phyloP scores from a whole-genome alignment of 1,139 yeast genomes.

The Debaryomyces nepalensis region DNA sequence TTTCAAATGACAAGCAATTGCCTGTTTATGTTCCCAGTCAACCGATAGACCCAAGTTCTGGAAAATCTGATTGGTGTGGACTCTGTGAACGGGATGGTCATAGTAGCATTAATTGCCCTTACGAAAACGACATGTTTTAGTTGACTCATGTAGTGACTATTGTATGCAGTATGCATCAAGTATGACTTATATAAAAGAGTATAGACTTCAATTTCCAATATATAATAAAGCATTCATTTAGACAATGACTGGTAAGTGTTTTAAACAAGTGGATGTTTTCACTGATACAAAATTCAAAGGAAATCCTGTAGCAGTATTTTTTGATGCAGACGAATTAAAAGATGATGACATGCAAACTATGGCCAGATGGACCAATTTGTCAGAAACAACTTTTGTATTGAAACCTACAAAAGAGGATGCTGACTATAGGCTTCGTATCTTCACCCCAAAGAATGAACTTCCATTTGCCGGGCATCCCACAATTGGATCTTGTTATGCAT shows the following conservation, averaged over 20 bases:
- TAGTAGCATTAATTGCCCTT: slow-evolving; percentile 85
- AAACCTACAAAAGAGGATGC: slow-evolving; percentile 39
- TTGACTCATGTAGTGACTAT: too few relatives aligned
- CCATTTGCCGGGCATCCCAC: slow-evolving; percentile 70
- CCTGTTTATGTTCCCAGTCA: slow-evolving; percentile 58
- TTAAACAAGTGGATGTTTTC: slow-evolving; percentile 59
- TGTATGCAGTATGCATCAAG: too few relatives aligned
- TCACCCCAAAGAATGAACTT: slow-evolving; percentile 48
- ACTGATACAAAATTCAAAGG: slow-evolving; percentile 47
- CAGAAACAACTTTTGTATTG: slow-evolving; percentile 57
- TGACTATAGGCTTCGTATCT: slow-evolving; percentile 53
- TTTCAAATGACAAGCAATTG: slow-evolving; percentile 30
- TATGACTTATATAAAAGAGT: too few relatives aligned
- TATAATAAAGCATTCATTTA: neutral
- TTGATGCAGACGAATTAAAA: slow-evolving; percentile 36
- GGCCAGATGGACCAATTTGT: slow-evolving; percentile 60
- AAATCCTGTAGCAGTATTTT: slow-evolving; percentile 60
- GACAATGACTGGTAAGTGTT: slow-evolving; percentile 18
- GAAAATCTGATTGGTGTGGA: slow-evolving; percentile 86
- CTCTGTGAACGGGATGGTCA: slow-evolving; percentile 91
- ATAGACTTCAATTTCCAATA: too few relatives aligned
- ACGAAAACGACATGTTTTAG: slow-evolving; percentile 62
- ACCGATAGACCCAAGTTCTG: slow-evolving; percentile 70
- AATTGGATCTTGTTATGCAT: slow-evolving; percentile 53
- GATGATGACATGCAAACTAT: slow-evolving; percentile 46